Base-by-base conservation (phyloP, 306 rosid genomes). In the Delonix regia region DNA sequence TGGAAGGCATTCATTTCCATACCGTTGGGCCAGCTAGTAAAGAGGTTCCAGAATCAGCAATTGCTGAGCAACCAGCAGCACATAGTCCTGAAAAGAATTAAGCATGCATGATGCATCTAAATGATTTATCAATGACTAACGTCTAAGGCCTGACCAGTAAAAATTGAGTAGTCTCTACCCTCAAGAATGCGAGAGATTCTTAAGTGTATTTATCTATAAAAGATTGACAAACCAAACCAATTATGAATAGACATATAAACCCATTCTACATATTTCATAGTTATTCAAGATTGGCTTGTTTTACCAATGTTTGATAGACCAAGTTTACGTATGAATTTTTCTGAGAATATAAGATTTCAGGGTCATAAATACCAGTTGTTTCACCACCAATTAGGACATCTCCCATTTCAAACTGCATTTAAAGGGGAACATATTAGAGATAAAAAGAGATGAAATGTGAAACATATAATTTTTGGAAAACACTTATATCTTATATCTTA, bases 31-130 rank as follows among this genome's bases (percentile, higher is more conserved):
- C 81, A 36, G 86, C 83, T 38, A 83, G 33, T 60, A 83, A 63
- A 67, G 82, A 76, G 21, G 84, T 84, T 59, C 82, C 84, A 28
- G 87, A 84, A 71, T 84, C 87, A 11, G 81, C 87, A 76, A 80
- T 80, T 63, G 87, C 87, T 0, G 82, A 84, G 77, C 87, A 84
- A 38, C 81, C 81, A 67, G 25, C 18, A 15, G 27, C 79, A 56
- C 84, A 84, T 52, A 69, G 61, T 56, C 87, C 87, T 80, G 84
- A 55, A 63, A 78, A 10, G 19, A 16, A 14, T 44, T 25, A 42
- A 30, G 36, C 9, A 47, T 75, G 38, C 36, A 36, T 73, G 9
- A 47, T 75, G 38, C 36, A 36, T 73, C 41, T 59, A 18, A 16
- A 4, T n/a, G 55, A 63, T 63, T 22, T 47, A 55, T 62, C 34